Conservation (phyloP, 2,329 filamentous ascomycete species). For the Periglandula ipomoeae region DNA sequence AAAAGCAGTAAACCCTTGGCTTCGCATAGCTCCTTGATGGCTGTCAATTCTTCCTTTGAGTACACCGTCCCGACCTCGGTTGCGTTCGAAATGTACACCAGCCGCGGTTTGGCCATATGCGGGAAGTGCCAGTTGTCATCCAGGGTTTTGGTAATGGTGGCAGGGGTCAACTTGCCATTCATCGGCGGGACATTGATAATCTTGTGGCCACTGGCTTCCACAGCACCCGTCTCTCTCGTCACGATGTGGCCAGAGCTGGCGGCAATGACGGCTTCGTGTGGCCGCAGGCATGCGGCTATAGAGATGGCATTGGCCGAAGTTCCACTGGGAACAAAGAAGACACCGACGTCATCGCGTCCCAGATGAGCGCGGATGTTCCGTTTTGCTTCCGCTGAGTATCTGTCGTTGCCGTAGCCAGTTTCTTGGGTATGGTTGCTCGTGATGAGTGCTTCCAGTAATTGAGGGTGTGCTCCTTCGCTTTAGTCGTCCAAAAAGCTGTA, state of each 20-base stretch:
- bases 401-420: slow-evolving; percentile 36
- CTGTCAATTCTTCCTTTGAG: slow-evolving; percentile 30
- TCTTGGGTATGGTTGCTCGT: slow-evolving; percentile 35
- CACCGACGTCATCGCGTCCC: slow-evolving; percentile 29
- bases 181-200: slow-evolving; percentile 37
- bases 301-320: slow-evolving; percentile 43
- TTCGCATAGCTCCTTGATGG: slow-evolving; percentile 33
- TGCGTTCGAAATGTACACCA: slow-evolving; percentile 44
- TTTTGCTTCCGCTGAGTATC: slow-evolving; percentile 32
- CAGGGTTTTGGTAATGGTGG: slow-evolving; percentile 30
- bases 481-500: slow-evolving; percentile 44
- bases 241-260: slow-evolving; percentile 40
- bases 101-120: slow-evolving; percentile 39
- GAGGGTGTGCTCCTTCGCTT: slow-evolving; percentile 41
- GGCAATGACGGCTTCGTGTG: slow-evolving; percentile 42
- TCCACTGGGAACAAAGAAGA: slow-evolving; percentile 43
- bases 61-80: slow-evolving; percentile 42
- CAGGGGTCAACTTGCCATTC: slow-evolving; percentile 38
- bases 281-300: slow-evolving; percentile 39
- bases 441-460: slow-evolving; percentile 36
- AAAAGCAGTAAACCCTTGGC: slow-evolving; percentile 31
- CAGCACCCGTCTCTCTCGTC: slow-evolving; percentile 38
- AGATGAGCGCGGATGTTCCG: slow-evolving; percentile 30
- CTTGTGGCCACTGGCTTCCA: slow-evolving; percentile 42
- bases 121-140: slow-evolving; percentile 41